Evolutionary conservation across 2,329 filamentous ascomycete genomes (phyloP), one percentile per base, ranked within the genome.

Genomic region (Diaporthe sp.): DNA sequence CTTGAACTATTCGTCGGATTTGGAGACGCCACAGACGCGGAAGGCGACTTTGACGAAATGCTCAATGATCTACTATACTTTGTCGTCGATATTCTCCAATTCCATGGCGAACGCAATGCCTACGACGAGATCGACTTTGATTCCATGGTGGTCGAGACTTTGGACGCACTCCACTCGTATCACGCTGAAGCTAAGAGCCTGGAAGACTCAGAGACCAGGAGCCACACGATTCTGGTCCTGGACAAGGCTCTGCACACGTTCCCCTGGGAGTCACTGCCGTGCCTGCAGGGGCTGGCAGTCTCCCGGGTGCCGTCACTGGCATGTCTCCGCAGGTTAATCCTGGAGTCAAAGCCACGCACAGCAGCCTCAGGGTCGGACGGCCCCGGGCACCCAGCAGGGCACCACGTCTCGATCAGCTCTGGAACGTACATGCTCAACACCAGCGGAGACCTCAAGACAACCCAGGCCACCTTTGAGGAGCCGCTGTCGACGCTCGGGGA

Each of bases 91-190:
- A 96, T 98, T 71, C 88, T 99, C 3, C 97, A 98, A 82, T 98
- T 99, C 84, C 95, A 98, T 79, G 97, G 97, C 22, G 97, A 99
- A 85, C 91, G 92, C 65, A 99, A 98, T 82, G 97, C 97, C 0
- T 98, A 98, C 84, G 97, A 99, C 80, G 97, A 99, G 85, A 94
- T 99, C 77, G 96, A 98, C 83, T 98, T 98, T 81, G 97, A 99
- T 78, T 86, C 90, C 79, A 97, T 99, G 91, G 92, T 96, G 7
- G 89, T 98, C 53, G 95, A 98, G 79, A 95, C 94, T 0, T 90
- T 95, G 53, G 96, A 98, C 84, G 95, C 95, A 2, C 86, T 99
- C 37, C 91, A 92, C 68, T 90, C 91, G 0, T 98, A 98, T 81
- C 93, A 98, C 80, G 88, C 86, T 34, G 85, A 86, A 0, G 84